Conservation (phyloP, 345 rosid species). For the Eucalyptus sideroxylon region DNA sequence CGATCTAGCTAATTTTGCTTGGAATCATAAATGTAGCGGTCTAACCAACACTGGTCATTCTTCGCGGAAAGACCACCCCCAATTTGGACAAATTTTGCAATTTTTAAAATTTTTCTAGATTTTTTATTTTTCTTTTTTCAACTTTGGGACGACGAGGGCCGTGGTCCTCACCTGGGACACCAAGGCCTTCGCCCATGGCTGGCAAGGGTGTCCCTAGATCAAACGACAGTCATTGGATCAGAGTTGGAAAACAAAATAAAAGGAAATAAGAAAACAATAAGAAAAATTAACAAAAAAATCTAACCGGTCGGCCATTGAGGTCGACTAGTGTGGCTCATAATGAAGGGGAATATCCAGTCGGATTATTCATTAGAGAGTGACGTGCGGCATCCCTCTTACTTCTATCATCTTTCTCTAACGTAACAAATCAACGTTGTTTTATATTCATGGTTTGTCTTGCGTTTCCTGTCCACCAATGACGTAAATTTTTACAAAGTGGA, state of each 20-base stretch:
- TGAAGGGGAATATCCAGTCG: background rate
- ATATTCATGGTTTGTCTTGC: background rate
- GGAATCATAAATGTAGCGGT: accelerated
- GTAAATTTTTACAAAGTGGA: background rate
- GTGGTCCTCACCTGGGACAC: background rate
- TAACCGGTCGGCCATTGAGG: background rate
- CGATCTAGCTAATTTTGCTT: accelerated
- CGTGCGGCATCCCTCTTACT: background rate
- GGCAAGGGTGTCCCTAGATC: background rate
- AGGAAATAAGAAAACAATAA: background rate
- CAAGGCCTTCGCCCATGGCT: background rate
- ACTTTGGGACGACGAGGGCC: accelerated
- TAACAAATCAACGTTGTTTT: background rate
- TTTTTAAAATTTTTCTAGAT: background rate
- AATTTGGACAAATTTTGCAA: background rate
- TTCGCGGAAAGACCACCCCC: accelerated
- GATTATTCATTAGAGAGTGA: background rate
- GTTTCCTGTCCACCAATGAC: background rate
- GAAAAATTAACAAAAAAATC: background rate
- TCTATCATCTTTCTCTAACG: background rate
- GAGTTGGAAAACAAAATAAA: background rate
- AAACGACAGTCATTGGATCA: background rate
- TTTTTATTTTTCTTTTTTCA: background rate
- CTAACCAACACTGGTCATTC: accelerated
- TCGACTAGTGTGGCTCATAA: background rate